Percentiles rank a stretch among this genome's conserved stretches.
Conservation (phyloP, 352 stramenopile species). For the Phytophthora fragariae region DNA sequence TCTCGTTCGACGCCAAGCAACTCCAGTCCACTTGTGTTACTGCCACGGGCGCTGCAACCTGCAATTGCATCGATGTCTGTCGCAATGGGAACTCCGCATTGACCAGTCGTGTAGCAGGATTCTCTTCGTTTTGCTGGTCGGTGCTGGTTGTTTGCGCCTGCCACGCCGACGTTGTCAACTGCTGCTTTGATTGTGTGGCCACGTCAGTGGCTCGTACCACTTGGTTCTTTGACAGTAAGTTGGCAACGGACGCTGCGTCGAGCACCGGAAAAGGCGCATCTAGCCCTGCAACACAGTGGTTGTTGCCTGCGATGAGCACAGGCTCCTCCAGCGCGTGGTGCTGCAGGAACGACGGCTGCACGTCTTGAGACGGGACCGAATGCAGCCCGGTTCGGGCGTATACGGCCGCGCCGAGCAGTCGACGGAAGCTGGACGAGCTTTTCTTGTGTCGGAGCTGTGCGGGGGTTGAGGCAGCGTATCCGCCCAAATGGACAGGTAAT, state of each 20-base stretch:
- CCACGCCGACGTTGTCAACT: constrained; percentile 47
- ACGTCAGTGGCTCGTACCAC: constrained; percentile 49
- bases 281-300: constrained; percentile 38
- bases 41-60: constrained; percentile 52
- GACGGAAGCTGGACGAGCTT: constrained; percentile 56
- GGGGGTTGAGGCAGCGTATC: constrained; percentile 16
- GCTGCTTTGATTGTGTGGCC: constrained; percentile 44
- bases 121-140: constrained; percentile 31
- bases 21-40: constrained; percentile 70
- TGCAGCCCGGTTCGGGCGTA: constrained; percentile 66
- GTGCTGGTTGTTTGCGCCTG: constrained; percentile 10
- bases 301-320: constrained; percentile 51
- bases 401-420: constrained; percentile 50
- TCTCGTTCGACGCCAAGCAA: constrained; percentile 30
- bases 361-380: constrained; percentile 38
- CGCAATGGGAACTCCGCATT: constrained; percentile 69
- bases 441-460: constrained; percentile 48
- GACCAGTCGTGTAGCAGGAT: constrained; percentile 19
- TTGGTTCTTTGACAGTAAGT: constrained; percentile 48
- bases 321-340: constrained; percentile 54
- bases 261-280: constrained; percentile 47
- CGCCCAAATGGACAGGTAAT: constrained; percentile 50
- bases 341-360: constrained; percentile 48
- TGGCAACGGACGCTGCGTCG: constrained; percentile 35
- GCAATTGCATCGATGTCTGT: constrained; percentile 42